Evolutionary conservation across 2,329 filamentous ascomycete genomes (phyloP).

Genomic region (Fusarium continuum): DNA sequence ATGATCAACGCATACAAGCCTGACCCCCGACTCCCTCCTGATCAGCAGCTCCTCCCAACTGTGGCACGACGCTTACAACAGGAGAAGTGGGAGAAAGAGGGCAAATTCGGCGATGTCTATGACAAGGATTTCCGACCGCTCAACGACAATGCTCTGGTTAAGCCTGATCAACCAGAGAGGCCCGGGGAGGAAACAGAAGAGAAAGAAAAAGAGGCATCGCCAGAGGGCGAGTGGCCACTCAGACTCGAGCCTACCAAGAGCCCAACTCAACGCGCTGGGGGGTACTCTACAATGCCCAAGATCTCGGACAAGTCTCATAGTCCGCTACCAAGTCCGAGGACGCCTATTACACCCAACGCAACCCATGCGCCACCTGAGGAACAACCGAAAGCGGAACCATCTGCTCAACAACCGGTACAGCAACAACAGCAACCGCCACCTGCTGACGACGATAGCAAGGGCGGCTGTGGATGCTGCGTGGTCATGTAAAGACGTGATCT

Average conservation of each 20-base stretch:
- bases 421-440: constrained; percentile 19
- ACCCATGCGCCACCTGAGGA: constrained; percentile 38
- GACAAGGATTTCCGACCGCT: constrained; percentile 88
- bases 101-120: constrained; percentile 84
- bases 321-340: constrained; percentile 56
- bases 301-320: constrained; percentile 54
- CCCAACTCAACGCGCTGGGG: constrained; percentile 55
- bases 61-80: constrained; percentile 91
- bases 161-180: constrained; percentile 54
- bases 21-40: constrained; percentile 90
- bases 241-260: constrained; percentile 58
- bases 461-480: constrained; percentile 61
- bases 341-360: constrained; percentile 52
- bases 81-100: constrained; percentile 94
- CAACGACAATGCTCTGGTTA: constrained; percentile 69
- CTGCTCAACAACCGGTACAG: constrained; percentile 21
- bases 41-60: constrained; percentile 94
- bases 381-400: constrained; percentile 26
- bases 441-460: constrained; percentile 50
- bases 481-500: constrained; percentile 54
- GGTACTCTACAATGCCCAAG: constrained; percentile 72
- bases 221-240: constrained; percentile 67
- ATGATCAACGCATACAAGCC: constrained; percentile 94
- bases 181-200: constrained; percentile 18
- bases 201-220: constrained; percentile 23